phyloP scores from a whole-genome alignment of 2,329 filamentous ascomycete species.

The Ceratocystis smalleyi region DNA sequence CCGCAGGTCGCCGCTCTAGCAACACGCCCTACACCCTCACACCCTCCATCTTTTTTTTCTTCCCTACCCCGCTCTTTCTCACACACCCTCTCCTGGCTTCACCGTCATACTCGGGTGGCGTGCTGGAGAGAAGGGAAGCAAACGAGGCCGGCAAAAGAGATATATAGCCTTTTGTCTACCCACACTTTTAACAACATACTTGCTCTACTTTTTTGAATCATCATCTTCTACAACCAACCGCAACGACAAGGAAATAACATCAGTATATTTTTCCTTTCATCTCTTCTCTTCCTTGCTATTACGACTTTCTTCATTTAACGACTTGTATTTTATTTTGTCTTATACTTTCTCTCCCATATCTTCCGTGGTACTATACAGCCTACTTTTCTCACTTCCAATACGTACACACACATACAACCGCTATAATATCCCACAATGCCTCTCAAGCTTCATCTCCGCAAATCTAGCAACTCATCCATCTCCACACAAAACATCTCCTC shows the following conservation, averaged over 20 bases:
- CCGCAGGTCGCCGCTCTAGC: not conserved
- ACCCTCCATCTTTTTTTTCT: not conserved
- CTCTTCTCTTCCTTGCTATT: not conserved
- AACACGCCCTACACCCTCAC: not conserved
- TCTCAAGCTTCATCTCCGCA: slow-evolving; percentile 11
- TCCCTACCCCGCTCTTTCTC: not conserved
- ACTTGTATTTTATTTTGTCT: not conserved
- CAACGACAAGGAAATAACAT: not conserved
- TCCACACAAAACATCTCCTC: slow-evolving; percentile 10
- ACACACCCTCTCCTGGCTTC: not conserved
- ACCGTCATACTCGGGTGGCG: not conserved
- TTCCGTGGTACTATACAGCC: not conserved
- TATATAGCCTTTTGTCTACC: slow-evolving; percentile 1
- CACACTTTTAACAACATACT: not conserved
- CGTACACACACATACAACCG: not conserved
- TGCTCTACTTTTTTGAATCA: not conserved
- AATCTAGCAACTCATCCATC: slow-evolving; percentile 13
- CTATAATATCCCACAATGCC: slow-evolving; percentile 8
- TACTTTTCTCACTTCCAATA: not conserved
- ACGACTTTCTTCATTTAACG: not conserved
- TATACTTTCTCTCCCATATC: not conserved
- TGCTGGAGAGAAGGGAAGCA: not conserved
- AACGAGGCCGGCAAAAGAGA: not conserved
- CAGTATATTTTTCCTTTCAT: not conserved
- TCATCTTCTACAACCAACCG: not conserved